Evolutionary conservation across 2,329 filamentous ascomycete species (phyloP), one percentile per base, ranked within the genome.

Genomic region (Ophiobolus disseminans): DNA sequence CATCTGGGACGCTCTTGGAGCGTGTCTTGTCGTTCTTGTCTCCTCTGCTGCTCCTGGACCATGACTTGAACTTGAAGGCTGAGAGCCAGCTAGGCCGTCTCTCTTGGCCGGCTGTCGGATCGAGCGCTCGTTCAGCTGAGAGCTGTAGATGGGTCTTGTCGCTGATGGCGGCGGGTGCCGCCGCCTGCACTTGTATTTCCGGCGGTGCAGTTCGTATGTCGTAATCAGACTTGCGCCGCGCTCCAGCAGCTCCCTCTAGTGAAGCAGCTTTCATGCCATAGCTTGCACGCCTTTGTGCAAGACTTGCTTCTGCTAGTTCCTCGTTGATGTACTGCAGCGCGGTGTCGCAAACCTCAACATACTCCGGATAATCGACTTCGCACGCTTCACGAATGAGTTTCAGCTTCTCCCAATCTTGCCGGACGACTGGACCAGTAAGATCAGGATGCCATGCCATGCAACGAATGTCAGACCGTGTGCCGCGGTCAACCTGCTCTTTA

Each of bases 401-500:
- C n/a, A 79, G 58, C 58, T 79, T 79, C 31, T 70, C 67, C 69
- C 66, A 71, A 28, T 73, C 70, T 17, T 65, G 57, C 30, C 62
- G 56, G 5, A 72, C 63, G 9, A 62, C 36, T 9, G 65, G 60
- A 0, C 63, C 64, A 8, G 70, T 69, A 7, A 75, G 66, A 42
- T 78, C 76, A 2, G 78, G 68, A 57, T 79, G 77, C 77, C 77
- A 79, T n/a, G 75, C 77, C 61, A 79, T 74, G 10, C 72, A 70
- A 28, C 72, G 71, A 46, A 79, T 77, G 41, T 79, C 77, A 51
- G 73, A 73, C 26, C 71, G 66, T 60, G 76, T 74, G 10, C 70
- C 76, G 10, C 73, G 61, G 54, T 79, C 75, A 1, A 79, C 72
- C 31, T 73, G 65, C 38, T 77, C 73, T 53, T 76, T 73, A 19